These are phyloP conservation scores for Ogataea parapolymorpha DNA, from an alignment of 805 yeast species.

Conservation along the genomic window DNA sequence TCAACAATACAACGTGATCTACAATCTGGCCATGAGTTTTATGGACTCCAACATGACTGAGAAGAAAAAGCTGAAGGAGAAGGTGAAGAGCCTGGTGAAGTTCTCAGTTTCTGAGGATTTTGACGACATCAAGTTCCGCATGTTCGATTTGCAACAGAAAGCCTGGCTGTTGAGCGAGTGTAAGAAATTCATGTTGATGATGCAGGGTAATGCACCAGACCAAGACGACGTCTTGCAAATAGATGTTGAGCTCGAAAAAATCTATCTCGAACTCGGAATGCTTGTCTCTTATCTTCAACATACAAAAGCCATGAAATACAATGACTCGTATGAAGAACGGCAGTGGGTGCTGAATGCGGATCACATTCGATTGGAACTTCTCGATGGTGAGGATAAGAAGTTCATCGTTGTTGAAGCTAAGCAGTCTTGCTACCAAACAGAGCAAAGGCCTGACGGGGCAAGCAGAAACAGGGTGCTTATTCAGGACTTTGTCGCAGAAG, in stretches of 20 bases:
- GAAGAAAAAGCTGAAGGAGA: conserved; percentile 39
- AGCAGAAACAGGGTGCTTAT: conserved; percentile 61
- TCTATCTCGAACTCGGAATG: conserved; percentile 24
- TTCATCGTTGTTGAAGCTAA: conserved; percentile 73
- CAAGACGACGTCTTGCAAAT: conserved; percentile 13
- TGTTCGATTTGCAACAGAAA: conserved; percentile 22
- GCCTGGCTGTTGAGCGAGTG: conserved; percentile 24
- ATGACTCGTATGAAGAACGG: conserved; percentile 38
- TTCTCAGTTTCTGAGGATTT: conserved; percentile 28
- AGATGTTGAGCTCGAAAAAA: conserved; percentile 28
- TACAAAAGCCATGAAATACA: conserved; percentile 26
- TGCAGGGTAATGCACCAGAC: conserved; percentile 7
- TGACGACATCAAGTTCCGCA: conserved; percentile 15
- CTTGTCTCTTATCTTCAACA: conserved; percentile 29
- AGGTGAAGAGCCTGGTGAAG: conserved; percentile 31
- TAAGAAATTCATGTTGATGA: conserved; percentile 19
- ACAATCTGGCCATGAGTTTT: conserved; percentile 46
- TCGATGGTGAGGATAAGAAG: conserved; percentile 58
- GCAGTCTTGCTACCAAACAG: conserved; percentile 54
- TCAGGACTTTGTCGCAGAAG: conserved; percentile 69
- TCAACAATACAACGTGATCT: conserved; percentile 52
- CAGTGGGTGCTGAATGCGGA: conserved; percentile 64
- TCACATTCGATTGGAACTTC: conserved; percentile 66
- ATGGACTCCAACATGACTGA: conserved; percentile 34
- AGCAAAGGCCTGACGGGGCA: conserved; percentile 66